Evolutionary conservation across 2,329 filamentous ascomycete genomes (phyloP).

Genomic region (Elsinoe batatas): DNA sequence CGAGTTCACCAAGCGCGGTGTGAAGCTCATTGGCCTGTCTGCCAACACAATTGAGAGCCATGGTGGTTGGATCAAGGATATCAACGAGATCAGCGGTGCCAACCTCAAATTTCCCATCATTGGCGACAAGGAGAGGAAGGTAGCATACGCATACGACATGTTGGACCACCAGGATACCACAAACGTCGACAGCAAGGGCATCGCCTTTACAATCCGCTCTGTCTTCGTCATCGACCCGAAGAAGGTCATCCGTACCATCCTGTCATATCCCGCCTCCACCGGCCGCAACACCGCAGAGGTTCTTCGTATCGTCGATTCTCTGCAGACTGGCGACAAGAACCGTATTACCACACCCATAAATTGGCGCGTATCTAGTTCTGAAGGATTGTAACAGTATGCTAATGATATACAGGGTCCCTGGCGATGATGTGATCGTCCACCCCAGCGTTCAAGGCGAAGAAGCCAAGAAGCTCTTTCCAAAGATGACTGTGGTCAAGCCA

Average conservation of each 20-base stretch:
- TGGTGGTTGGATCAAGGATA: slow-evolving; percentile 80
- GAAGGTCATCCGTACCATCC: slow-evolving; percentile 53
- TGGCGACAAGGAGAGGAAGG: slow-evolving; percentile 43
- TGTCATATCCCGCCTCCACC: slow-evolving; percentile 53
- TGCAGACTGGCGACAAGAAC: slow-evolving; percentile 51
- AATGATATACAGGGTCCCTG: no score
- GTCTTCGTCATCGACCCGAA: slow-evolving; percentile 57
- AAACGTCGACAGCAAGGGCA: slow-evolving; percentile 48
- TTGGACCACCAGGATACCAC: slow-evolving; percentile 47
- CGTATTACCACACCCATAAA: slow-evolving; percentile 52
- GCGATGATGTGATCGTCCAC: slow-evolving; percentile 55
- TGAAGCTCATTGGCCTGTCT: slow-evolving; percentile 52
- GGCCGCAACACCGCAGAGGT: slow-evolving; percentile 47
- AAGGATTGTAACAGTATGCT: no score
- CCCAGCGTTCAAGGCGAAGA: slow-evolving; percentile 48
- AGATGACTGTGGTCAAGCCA: slow-evolving; percentile 53
- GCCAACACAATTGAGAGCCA: slow-evolving; percentile 50
- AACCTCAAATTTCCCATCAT: slow-evolving; percentile 44
- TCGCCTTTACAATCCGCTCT: slow-evolving; percentile 54
- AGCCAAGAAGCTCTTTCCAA: slow-evolving; percentile 49
- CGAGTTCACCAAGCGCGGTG: slow-evolving; percentile 51
- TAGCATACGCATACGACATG: slow-evolving; percentile 45
- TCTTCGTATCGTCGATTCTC: slow-evolving; percentile 42
- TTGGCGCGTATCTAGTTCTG: no score
- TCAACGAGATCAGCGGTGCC: slow-evolving; percentile 39